A percentile compares a stretch with the other conserved stretches of the same genome.
Evolutionary conservation across 192 early-diverging fungal species (phyloP).

Genomic region (Rhizophagus prolifer): DNA sequence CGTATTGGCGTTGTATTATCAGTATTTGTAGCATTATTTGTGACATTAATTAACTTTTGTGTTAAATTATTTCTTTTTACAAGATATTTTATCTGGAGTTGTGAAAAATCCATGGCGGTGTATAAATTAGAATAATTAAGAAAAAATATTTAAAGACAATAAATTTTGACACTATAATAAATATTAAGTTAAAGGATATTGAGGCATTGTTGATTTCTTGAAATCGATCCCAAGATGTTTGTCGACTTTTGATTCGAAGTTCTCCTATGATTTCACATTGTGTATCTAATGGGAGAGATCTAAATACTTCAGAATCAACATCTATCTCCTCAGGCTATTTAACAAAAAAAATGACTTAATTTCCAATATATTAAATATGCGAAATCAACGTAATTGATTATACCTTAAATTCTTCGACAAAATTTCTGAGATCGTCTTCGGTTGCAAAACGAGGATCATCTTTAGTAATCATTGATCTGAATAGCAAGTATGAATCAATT

Average conservation of each 20-base stretch:
- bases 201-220: constrained; percentile 59
- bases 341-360: not conserved
- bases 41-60: constrained; percentile 58
- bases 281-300: constrained; percentile 70
- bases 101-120: constrained; percentile 85
- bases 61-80: constrained; percentile 84
- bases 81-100: constrained; percentile 83
- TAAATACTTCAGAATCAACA: constrained; percentile 78
- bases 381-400: not conserved
- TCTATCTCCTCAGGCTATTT: constrained; percentile 53
- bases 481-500: constrained; percentile 3
- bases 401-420: constrained; percentile 46
- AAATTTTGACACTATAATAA: not conserved
- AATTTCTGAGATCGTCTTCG: constrained; percentile 52
- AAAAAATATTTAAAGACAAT: not conserved
- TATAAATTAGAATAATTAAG: constrained; percentile 26
- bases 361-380: not conserved
- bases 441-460: constrained; percentile 58
- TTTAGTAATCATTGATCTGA: constrained; percentile 25
- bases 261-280: constrained; percentile 96
- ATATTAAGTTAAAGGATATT: constrained; percentile 24
- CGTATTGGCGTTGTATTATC: constrained; percentile 48
- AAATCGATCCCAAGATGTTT: constrained; percentile 71
- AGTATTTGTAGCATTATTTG: constrained; percentile 43
- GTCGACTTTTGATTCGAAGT: constrained; percentile 76